Evolutionary conservation across 129 eudicot genomes (phyloP).

Genomic region (Mikania micrantha): DNA sequence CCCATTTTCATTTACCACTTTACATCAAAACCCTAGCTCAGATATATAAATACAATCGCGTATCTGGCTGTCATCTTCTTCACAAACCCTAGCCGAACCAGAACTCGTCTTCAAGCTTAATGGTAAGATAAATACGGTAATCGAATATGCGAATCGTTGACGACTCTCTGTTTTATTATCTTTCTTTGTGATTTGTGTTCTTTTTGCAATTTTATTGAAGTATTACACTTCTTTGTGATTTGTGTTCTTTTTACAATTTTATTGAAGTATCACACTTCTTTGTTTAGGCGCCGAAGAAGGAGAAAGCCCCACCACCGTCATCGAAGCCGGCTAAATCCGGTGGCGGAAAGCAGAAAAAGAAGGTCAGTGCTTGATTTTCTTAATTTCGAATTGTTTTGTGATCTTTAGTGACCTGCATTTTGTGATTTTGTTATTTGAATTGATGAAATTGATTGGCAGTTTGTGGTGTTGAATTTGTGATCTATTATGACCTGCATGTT

Average conservation of each 20-base stretch:
- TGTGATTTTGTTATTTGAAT: neutral
- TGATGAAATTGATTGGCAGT: neutral
- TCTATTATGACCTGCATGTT: neutral
- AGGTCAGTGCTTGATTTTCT: neutral
- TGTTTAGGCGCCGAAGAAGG: slow-evolving; percentile 10
- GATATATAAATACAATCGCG: neutral
- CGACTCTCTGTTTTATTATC: neutral
- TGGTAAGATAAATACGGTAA: neutral
- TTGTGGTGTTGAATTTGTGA: neutral
- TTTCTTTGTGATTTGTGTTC: neutral
- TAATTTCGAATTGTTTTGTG: neutral
- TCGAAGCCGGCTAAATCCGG: slow-evolving; percentile 3
- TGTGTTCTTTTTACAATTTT: neutral
- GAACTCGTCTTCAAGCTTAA: neutral
- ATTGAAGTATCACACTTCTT: neutral
- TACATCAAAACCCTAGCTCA: neutral
- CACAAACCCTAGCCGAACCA: slow-evolving; percentile 7
- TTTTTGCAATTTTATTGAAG: neutral
- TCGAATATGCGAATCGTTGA: neutral
- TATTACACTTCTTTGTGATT: neutral
- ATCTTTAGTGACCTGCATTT: neutral
- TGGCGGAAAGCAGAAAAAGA: slow-evolving; percentile 8
- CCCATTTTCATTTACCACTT: neutral
- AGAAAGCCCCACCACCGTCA: slow-evolving; percentile 7
- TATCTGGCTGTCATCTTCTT: neutral